Base-by-base conservation (phyloP, 2,329 filamentous ascomycete genomes). In the Chlorencoelia australis region DNA sequence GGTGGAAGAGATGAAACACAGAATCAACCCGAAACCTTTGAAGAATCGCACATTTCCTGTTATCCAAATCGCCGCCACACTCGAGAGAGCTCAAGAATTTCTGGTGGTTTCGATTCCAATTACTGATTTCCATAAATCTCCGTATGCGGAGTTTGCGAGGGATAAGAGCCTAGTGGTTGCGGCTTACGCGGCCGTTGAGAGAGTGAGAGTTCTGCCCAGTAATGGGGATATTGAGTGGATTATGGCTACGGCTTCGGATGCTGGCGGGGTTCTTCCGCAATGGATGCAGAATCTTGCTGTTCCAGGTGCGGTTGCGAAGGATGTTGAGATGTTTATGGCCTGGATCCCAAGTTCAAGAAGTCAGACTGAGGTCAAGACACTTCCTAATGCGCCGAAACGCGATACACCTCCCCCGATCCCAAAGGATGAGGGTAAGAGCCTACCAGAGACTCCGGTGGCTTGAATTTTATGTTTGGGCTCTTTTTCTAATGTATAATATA, bases 161-260 rank as follows among this genome's bases (percentile, higher is more conserved):
- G 64, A 67, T 14, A 65, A 66, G 42, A 64, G 58, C 19, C 57
- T 72, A 3, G 68, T 77, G 6, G 57, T 69, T 19, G 82, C 71
- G 4, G 62, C 64, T 7, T 86, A 85, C 49, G 71, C 67, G 18
- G 79, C 74, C 44, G 64, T 86, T 2, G 82, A 87, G 61, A 61
- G 72, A 30, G 60, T 81, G 21, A 35, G 52, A 33, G 29, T 53
- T 25, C 25, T 54, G 15, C 47, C 50, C 5, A 47, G 38, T 4
- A 53, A 48, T n/a, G 60, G 62, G 1, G 55, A 60, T 13, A 66
- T 83, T 30, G 76, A 81, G 57, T 91, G 83, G 83, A 64, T 79
- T 40, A 88, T 89, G 80, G 80, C 75, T 7, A 88, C 82, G 7
- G 71, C 77, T 8, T 81, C 76, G 41, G 73, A 88, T 55, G 82